Conservation (phyloP, 768 basidiomycete genomes). For the Suillus discolor region DNA sequence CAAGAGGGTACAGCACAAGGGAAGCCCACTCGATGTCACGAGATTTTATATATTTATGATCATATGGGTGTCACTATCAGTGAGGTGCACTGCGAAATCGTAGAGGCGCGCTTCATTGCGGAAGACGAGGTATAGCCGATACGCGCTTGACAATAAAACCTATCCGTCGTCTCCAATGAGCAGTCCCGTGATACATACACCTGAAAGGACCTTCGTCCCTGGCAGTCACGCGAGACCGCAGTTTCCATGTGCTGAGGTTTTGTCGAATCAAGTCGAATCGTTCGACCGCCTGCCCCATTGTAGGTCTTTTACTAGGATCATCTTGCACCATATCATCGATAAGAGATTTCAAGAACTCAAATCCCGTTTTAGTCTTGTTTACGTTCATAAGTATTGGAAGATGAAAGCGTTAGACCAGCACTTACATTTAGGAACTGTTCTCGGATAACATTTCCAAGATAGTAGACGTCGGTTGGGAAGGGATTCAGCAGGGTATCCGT, state of each 20-base stretch:
- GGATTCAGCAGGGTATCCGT: slow-evolving; percentile 32
- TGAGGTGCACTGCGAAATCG: not conserved
- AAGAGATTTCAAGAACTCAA: slow-evolving; percentile 27
- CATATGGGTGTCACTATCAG: too few species aligned
- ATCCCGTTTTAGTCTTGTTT: slow-evolving; percentile 10
- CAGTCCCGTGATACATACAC: slow-evolving; percentile 12
- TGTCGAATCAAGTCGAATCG: slow-evolving; percentile 20
- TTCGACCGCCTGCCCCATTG: slow-evolving; percentile 22
- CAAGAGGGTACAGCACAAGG: not conserved
- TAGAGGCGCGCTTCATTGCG: not conserved
- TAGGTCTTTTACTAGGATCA: slow-evolving; percentile 24
- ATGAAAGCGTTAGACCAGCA: too few species aligned
- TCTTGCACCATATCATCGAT: slow-evolving; percentile 23
- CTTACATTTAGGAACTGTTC: slow-evolving; percentile 36
- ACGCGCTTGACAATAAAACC: slow-evolving; percentile 11
- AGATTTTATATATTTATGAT: not conserved
- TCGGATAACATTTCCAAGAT: slow-evolving; percentile 41
- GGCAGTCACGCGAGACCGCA: slow-evolving; percentile 33
- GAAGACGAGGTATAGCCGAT: not conserved
- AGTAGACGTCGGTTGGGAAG: slow-evolving; percentile 47
- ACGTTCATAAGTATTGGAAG: not conserved
- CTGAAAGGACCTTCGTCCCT: slow-evolving; percentile 17
- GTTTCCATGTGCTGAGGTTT: slow-evolving; percentile 13
- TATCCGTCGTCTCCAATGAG: slow-evolving; percentile 30
- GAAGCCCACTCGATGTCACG: too few species aligned